A percentile compares a stretch with the other conserved stretches of the same genome.
Conservation (phyloP, 2,329 filamentous ascomycete genomes). For the Fragosphaeria purpurea region DNA sequence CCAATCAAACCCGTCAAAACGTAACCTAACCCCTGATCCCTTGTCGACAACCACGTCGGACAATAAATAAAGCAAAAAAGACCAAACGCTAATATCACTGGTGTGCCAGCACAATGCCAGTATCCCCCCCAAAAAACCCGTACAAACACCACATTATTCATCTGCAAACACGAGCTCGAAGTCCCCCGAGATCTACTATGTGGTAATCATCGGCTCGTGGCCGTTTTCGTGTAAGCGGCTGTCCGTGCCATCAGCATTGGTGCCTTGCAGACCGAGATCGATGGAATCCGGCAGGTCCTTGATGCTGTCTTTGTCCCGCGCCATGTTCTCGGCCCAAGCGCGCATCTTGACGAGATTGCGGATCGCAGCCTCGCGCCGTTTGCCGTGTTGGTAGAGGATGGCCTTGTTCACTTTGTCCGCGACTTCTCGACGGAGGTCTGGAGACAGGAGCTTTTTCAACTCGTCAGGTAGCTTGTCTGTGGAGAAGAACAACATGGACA, state of each 20-base stretch:
- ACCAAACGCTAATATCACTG: too few relatives aligned
- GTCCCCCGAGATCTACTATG: constrained; percentile 20
- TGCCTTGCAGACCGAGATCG: constrained; percentile 28
- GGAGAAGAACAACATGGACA: constrained; percentile 83
- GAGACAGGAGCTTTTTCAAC: constrained; percentile 66
- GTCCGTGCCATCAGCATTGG: constrained; percentile 23
- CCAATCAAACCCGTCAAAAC: too few relatives aligned
- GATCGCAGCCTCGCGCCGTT: constrained; percentile 70
- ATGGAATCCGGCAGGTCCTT: constrained; percentile 30
- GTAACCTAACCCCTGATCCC: too few relatives aligned
- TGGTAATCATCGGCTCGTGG: constrained; percentile 44
- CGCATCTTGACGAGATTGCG: constrained; percentile 71
- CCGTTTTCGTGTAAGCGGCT: constrained; percentile 27
- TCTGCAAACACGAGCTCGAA: too few relatives aligned
- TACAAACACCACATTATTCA: too few relatives aligned
- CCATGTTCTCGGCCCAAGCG: constrained; percentile 70
- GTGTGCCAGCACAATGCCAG: too few relatives aligned
- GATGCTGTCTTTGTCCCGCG: constrained; percentile 27
- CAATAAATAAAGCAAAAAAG: too few relatives aligned
- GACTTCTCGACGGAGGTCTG: constrained; percentile 70
- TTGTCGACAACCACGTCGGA: too few relatives aligned
- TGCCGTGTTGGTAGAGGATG: constrained; percentile 64
- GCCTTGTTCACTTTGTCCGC: constrained; percentile 83
- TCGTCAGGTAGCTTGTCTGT: constrained; percentile 68
- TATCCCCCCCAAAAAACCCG: too few relatives aligned